Evolutionary conservation across 75 land plant genomes (phyloP).

Genomic region (Larix kaempferi): DNA sequence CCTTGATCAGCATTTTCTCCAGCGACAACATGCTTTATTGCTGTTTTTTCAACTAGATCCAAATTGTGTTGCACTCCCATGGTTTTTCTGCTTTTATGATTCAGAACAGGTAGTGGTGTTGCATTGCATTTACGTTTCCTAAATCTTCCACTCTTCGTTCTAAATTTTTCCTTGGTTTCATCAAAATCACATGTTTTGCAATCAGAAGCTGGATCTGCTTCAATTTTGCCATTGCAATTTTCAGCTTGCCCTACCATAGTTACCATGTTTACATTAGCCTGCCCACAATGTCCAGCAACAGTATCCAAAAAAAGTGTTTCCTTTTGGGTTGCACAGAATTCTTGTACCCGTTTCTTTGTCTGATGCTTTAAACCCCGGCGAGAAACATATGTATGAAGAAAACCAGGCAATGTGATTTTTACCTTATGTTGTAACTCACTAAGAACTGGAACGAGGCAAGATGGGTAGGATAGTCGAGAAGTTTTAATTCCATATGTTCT

Average conservation of each 20-base stretch:
- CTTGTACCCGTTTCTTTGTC: neutral
- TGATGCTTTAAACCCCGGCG: constrained; percentile 6
- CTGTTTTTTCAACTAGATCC: neutral
- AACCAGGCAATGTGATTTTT: constrained; percentile 7
- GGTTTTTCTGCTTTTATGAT: neutral
- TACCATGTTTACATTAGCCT: neutral
- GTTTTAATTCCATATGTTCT: constrained; percentile 7
- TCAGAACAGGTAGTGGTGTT: neutral
- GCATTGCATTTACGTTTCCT: neutral
- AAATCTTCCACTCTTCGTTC: neutral
- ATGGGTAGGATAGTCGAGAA: neutral
- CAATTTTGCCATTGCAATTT: neutral
- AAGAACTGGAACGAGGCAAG: constrained; percentile 10
- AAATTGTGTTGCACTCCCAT: neutral
- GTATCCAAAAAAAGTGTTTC: neutral
- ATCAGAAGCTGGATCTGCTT: neutral
- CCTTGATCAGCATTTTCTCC: neutral
- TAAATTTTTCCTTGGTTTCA: neutral
- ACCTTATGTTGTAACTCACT: constrained; percentile 9
- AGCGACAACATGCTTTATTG: neutral
- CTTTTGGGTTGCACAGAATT: neutral
- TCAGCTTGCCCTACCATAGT: neutral
- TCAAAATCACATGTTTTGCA: neutral
- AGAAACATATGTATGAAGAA: constrained; percentile 12
- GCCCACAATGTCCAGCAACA: neutral